Conservation (phyloP, 106 monocot genomes). For the Cymbidium sinense region DNA sequence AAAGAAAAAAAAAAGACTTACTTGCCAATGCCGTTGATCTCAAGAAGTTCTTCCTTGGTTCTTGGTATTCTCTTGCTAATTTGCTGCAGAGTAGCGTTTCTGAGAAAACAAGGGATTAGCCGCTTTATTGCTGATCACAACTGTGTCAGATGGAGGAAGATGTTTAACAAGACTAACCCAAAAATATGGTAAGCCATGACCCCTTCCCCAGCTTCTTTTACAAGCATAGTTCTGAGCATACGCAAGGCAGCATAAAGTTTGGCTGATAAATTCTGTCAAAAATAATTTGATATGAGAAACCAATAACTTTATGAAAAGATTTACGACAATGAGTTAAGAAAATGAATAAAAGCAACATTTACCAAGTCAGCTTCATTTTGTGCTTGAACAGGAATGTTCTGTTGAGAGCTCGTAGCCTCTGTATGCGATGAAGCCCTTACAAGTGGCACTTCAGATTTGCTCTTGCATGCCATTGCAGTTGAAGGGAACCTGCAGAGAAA, state of each 20-base stretch:
- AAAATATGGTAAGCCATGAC: slow-evolving; percentile 78
- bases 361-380: slow-evolving; percentile 58
- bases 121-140: neutral
- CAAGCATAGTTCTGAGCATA: slow-evolving; percentile 42
- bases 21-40: slow-evolving; percentile 83
- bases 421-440: slow-evolving; percentile 42
- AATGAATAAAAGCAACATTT: neutral
- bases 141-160: neutral
- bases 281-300: neutral
- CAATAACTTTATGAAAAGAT: neutral
- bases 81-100: slow-evolving; percentile 62
- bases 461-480: slow-evolving; percentile 37
- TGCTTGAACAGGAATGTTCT: slow-evolving; percentile 14
- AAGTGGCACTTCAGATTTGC: slow-evolving; percentile 31
- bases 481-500: slow-evolving; percentile 59
- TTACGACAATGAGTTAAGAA: neutral
- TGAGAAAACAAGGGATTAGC: slow-evolving; percentile 7
- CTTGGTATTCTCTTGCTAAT: slow-evolving; percentile 72
- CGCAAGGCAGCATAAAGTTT: slow-evolving; percentile 55
- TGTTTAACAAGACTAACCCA: slow-evolving; percentile 20
- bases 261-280: slow-evolving; percentile 44
- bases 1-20: slow-evolving; percentile 40
- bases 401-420: slow-evolving; percentile 10
- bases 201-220: slow-evolving; percentile 62
- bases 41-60: slow-evolving; percentile 82